These are phyloP conservation scores for Cordyceps pruinosa DNA, from an alignment of 2,329 filamentous ascomycete genomes.

Conservation along the genomic window DNA sequence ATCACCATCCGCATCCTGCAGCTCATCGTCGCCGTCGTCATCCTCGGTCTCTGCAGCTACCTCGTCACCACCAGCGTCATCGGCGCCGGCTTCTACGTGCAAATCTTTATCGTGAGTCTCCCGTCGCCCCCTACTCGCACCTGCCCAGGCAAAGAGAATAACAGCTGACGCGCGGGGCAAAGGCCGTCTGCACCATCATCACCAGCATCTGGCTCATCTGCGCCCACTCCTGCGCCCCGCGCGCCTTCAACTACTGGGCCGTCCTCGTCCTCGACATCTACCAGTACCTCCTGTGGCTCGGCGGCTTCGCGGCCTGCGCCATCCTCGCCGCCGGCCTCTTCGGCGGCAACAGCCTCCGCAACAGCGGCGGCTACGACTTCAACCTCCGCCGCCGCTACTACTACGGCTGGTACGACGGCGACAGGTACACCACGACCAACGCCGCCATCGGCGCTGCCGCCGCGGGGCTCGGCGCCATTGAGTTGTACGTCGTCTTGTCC, in stretches of 20 bases:
- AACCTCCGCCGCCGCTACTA: background rate
- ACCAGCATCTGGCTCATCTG: slow-evolving; percentile 40
- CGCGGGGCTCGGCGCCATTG: slow-evolving; percentile 33
- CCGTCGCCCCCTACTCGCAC: background rate
- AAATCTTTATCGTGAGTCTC: slow-evolving; percentile 33
- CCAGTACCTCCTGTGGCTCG: slow-evolving; percentile 46
- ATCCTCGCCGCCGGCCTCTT: slow-evolving; percentile 24
- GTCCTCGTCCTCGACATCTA: slow-evolving; percentile 44
- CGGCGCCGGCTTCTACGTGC: slow-evolving; percentile 27
- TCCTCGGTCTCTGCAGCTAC: slow-evolving; percentile 42
- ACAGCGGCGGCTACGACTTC: slow-evolving; percentile 9
- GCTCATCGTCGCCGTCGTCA: slow-evolving; percentile 37
- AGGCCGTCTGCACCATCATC: slow-evolving; percentile 39
- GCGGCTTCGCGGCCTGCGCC: slow-evolving; percentile 36
- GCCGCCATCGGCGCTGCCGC: slow-evolving; percentile 27
- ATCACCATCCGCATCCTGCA: slow-evolving; percentile 39
- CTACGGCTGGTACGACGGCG: background rate
- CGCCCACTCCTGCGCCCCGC: slow-evolving; percentile 33
- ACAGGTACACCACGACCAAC: slow-evolving; percentile 17
- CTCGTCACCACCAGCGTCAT: slow-evolving; percentile 29
- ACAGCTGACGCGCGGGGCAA: background rate
- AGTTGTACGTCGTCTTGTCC: slow-evolving; percentile 32
- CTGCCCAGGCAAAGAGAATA: no score
- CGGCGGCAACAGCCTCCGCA: background rate
- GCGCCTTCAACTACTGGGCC: slow-evolving; percentile 47